Evolutionary conservation across 2,329 filamentous ascomycete species (phyloP).

Genomic region (Aureobasidium zeae): DNA sequence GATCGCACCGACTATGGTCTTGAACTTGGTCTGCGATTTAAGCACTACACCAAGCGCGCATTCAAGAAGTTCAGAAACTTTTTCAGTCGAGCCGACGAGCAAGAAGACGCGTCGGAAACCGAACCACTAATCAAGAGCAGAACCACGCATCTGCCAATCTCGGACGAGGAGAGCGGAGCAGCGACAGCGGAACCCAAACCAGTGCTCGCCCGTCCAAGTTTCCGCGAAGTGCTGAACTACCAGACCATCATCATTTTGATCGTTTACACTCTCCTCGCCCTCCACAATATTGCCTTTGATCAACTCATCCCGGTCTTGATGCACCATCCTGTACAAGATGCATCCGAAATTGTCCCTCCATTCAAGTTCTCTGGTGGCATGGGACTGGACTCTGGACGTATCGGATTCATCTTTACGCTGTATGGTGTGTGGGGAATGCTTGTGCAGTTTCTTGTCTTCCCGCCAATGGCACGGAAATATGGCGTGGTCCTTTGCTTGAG

Average conservation of each 20-base stretch:
- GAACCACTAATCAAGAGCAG: constrained; percentile 17
- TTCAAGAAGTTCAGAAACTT: constrained; percentile 1
- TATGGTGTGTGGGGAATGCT: constrained; percentile 73
- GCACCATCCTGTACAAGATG: constrained; percentile 56
- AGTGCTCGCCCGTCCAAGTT: constrained; percentile 29
- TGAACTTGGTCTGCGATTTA: constrained; percentile 58
- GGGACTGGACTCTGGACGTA: constrained; percentile 60
- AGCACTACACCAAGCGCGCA: constrained; percentile 21
- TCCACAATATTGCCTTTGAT: constrained; percentile 78
- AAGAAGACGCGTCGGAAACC: constrained; percentile 10
- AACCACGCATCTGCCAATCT: neutral
- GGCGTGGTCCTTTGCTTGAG: constrained; percentile 69
- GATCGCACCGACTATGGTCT: constrained; percentile 66
- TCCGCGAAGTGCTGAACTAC: constrained; percentile 59
- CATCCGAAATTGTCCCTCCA: constrained; percentile 51
- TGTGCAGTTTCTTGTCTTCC: constrained; percentile 80
- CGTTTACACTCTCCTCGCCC: constrained; percentile 69
- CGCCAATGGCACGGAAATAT: constrained; percentile 59
- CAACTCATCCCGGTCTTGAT: constrained; percentile 83
- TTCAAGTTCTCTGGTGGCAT: constrained; percentile 79
- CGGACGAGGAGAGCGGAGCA: constrained; percentile 12
- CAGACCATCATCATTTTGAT: constrained; percentile 69
- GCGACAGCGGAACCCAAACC: constrained; percentile 19
- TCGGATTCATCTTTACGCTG: constrained; percentile 76
- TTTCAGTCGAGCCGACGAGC: neutral